Base-by-base conservation (phyloP, 371 early-diverging fungal genomes). In the Apophysomyces elegans region DNA sequence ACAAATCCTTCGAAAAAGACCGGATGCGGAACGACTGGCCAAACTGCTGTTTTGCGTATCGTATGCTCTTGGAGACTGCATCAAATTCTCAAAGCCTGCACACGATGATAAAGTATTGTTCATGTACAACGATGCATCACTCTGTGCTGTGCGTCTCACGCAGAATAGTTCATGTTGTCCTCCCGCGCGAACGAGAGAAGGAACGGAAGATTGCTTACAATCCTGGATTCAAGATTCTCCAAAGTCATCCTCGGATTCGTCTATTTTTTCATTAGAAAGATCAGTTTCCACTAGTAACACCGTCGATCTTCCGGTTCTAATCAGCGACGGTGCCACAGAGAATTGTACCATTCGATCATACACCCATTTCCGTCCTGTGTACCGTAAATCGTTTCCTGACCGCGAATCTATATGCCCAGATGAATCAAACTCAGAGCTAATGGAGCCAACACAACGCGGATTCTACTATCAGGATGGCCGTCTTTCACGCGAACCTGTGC, bases 1-100 rank as follows among this genome's bases (percentile, higher is more conserved):
- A 58, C 83, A 78, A 57, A 70, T 79, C 18, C 61, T 79, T 43
- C 61, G 73, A 13, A 78, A 78, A 50, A 71, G 70, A 9, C 78
- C 76, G 12, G 72, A 75, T 50, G 54, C 80, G 8, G 80, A 79
- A 54, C 64, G 71, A 39, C 32, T 83, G 13, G 78, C 83, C 62
- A 76, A 78, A 59, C 58, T 83, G 0, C 64, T 78, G n/a, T 83
- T 83, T 68, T 79, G 80, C 58, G 64, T 83, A 26, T 70, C 70
- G 1, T 79, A 83, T 70, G 76, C 83, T 12, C 62, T 83, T 39
- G 80, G 83, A 6, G 78, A 78, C 43, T 39, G 69, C 14, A 72
- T 78, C 61, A 74, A 75, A 41, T 79, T 78, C 47, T 67, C 65
- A 57, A 76, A 75, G 46, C 75, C 78, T 1, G 47, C 69, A 12